Base-by-base conservation (phyloP, 345 rosid species). In the Salix purpurea region DNA sequence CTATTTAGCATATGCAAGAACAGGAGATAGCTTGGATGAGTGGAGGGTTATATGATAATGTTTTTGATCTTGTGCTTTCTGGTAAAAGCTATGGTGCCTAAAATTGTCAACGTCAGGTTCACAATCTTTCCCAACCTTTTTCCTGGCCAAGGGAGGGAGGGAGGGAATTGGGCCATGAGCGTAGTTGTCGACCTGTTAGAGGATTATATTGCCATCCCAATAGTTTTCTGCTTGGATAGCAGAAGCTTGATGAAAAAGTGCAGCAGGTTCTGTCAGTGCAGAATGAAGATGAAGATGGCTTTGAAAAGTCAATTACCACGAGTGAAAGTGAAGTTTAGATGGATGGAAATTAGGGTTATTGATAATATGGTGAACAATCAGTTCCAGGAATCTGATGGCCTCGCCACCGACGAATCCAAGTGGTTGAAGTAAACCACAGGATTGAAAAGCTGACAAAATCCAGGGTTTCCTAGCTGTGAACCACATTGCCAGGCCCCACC, bases 391-490 rank as follows among this genome's bases (percentile, higher is more conserved):
- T 23, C 37, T 16, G 13, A 44, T 48, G 65, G 61, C 37, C 42
- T 46, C 39, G 68, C 62, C 73, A 66, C 77, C 74, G 28, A 69
- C 67, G 58, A 73, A 10, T 46, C 24, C 81, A 67, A 71, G 70
- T 74, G 73, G n/a, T 16, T 1, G 7, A 30, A 65, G 3, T 2
- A 23, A 4, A 10, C 28, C 19, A 26, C 24, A 6, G 19, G 39
- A 48, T 3, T 10, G 11, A 23, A 24, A 67, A 42, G 11, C 16
- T 34, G 23, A 61, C 30, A 34, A 21, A 52, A 72, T 66, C 40
- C 34, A 61, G 19, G 67, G 36, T 42, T 75, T 75, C 81, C 81
- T 40, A 88, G 88, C 86, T 91, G 91, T 82, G 86, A 77, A 79
- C 80, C 85, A 79, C 84, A 85, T 85, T 83, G 39, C 18, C 24